phyloP scores from a whole-genome alignment of 805 yeast species.

The Yarrowia sp. region DNA sequence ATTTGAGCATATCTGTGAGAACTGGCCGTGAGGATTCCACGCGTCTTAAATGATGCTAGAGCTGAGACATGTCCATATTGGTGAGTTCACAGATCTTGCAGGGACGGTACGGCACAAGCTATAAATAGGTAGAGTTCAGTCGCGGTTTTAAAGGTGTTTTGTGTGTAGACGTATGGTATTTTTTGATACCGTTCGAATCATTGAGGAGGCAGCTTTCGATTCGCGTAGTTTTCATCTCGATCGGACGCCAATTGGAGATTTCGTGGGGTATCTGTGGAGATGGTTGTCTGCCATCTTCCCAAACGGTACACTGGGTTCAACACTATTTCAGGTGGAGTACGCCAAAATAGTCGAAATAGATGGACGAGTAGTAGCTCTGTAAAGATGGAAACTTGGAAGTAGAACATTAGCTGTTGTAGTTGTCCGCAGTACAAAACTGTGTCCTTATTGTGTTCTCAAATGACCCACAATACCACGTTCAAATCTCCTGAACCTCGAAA shows the following conservation, averaged over 20 bases:
- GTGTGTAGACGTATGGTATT: neutral
- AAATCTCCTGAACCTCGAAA: too few relatives aligned
- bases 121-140: conserved; percentile 1
- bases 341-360: neutral
- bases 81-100: neutral
- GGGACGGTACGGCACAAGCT: conserved; percentile 12
- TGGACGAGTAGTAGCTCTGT: too few relatives aligned
- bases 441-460: neutral
- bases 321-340: neutral
- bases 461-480: neutral
- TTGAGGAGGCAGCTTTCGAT: neutral
- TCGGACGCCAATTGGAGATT: neutral
- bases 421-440: too few relatives aligned
- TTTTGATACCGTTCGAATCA: neutral
- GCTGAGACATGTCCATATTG: conserved; percentile 16
- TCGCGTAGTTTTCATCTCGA: neutral
- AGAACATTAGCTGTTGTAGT: too few relatives aligned
- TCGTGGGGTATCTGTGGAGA: neutral
- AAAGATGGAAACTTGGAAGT: too few relatives aligned
- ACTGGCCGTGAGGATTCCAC: neutral
- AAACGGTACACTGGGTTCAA: neutral
- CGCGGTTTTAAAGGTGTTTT: neutral
- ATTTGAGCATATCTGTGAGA: neutral
- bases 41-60: conserved; percentile 19
- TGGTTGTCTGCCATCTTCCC: neutral